These are phyloP conservation scores for Solanum piurae DNA, from an alignment of 257 asterid species.

Conservation along the genomic window DNA sequence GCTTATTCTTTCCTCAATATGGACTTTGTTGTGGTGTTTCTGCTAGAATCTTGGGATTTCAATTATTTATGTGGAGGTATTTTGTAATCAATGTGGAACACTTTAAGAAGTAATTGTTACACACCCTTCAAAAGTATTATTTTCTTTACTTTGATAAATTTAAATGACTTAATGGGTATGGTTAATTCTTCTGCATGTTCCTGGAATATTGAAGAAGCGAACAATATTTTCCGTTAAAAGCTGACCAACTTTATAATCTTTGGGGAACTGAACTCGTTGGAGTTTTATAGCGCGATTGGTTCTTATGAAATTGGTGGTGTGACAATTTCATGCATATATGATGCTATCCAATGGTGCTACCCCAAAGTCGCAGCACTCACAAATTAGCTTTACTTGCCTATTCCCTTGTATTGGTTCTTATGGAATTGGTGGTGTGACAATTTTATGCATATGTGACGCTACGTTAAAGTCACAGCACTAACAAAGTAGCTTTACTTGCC, in stretches of 20 bases:
- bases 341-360: neutral
- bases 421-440: neutral
- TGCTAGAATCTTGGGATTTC: neutral
- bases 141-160: neutral
- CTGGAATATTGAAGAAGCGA: neutral
- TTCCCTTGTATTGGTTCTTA: neutral
- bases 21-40: neutral
- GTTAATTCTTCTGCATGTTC: neutral
- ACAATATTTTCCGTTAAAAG: neutral
- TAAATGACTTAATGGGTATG: neutral
- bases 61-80: neutral
- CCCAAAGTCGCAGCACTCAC: neutral
- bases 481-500: neutral
- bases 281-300: neutral
- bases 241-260: neutral
- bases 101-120: neutral
- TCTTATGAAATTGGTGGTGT: neutral
- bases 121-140: neutral
- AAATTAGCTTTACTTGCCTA: neutral
- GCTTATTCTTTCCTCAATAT: neutral
- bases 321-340: neutral
- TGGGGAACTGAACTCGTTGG: neutral
- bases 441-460: neutral
- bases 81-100: neutral
- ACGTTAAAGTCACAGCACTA: neutral